Evolutionary conservation across 108 stramenopile genomes (phyloP).

Genomic region (Phaeodactylum tricornutum): DNA sequence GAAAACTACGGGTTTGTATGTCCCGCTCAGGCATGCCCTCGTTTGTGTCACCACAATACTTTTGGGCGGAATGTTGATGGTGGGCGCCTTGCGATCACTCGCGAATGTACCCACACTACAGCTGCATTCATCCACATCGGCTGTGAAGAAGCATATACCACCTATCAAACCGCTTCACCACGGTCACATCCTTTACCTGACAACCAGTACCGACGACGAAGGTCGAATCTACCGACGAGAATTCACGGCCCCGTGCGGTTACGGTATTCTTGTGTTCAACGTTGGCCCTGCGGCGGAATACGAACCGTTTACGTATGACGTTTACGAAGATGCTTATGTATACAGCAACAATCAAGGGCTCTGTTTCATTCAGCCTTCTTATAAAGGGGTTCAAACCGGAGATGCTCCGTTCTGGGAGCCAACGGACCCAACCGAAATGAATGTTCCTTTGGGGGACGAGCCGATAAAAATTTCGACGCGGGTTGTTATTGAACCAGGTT

Average conservation of each 20-base stretch:
- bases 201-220: slow-evolving; percentile 5
- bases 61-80: too few relatives aligned
- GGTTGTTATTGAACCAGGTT: slow-evolving; percentile 1
- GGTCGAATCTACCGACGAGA: slow-evolving; percentile 15
- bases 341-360: slow-evolving; percentile 17
- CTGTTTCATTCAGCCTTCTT: slow-evolving; percentile 20
- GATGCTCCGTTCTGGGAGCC: slow-evolving; percentile 10
- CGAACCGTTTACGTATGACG: slow-evolving; percentile 15
- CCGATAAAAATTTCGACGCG: slow-evolving; percentile 12
- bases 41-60: too few relatives aligned
- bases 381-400: slow-evolving; percentile 16
- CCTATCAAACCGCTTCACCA: slow-evolving; percentile 3
- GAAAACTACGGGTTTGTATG: too few relatives aligned
- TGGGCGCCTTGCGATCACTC: too few relatives aligned
- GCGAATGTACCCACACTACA: too few relatives aligned
- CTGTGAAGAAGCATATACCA: too few relatives aligned
- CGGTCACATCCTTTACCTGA: slow-evolving; percentile 9
- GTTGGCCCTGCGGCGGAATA: slow-evolving; percentile 16
- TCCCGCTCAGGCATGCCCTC: too few relatives aligned
- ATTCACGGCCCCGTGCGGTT: slow-evolving; percentile 21
- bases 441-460: slow-evolving; percentile 5
- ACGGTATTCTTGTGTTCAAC: slow-evolving; percentile 25
- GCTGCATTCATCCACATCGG: too few relatives aligned
- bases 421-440: slow-evolving; percentile 12
- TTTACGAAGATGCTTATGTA: slow-evolving; percentile 28